Conservation (phyloP, 495 filamentous ascomycete species). For the Annulohypoxylon stygium region DNA sequence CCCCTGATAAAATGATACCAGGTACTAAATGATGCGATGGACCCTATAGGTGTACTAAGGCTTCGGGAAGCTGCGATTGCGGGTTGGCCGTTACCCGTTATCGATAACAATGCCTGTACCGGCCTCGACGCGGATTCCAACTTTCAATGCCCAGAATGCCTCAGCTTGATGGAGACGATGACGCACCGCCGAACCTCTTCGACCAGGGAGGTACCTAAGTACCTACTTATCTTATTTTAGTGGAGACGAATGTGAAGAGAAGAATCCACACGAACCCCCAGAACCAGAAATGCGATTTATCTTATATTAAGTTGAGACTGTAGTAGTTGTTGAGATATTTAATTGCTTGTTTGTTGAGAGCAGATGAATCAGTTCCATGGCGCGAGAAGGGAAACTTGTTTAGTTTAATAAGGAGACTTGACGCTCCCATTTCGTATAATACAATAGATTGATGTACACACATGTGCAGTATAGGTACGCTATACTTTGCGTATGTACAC, state of each 20-base stretch:
- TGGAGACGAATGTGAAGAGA: slow-evolving; percentile 8
- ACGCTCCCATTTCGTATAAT: background rate
- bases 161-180: slow-evolving; percentile 41
- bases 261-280: slow-evolving; percentile 1
- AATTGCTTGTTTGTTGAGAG: slow-evolving; percentile 19
- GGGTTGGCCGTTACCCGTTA: slow-evolving; percentile 36
- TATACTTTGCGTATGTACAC: background rate
- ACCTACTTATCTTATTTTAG: slow-evolving; percentile 16
- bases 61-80: slow-evolving; percentile 37
- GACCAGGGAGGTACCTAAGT: background rate
- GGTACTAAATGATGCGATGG: slow-evolving; percentile 32
- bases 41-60: background rate
- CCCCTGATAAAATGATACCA: background rate
- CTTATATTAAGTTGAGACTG: background rate
- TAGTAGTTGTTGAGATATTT: background rate
- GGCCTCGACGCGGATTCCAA: background rate
- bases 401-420: slow-evolving; percentile 24
- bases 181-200: slow-evolving; percentile 27
- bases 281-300: slow-evolving; percentile 14
- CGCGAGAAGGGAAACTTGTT: slow-evolving; percentile 16
- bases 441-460: background rate
- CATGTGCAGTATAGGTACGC: too few relatives aligned
- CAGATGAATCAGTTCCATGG: background rate
- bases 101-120: slow-evolving; percentile 34
- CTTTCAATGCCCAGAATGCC: background rate